Evolutionary conservation across 441 rosid species (phyloP), one percentile per base, ranked within the genome.

Genomic region (Mallotus repandus): DNA sequence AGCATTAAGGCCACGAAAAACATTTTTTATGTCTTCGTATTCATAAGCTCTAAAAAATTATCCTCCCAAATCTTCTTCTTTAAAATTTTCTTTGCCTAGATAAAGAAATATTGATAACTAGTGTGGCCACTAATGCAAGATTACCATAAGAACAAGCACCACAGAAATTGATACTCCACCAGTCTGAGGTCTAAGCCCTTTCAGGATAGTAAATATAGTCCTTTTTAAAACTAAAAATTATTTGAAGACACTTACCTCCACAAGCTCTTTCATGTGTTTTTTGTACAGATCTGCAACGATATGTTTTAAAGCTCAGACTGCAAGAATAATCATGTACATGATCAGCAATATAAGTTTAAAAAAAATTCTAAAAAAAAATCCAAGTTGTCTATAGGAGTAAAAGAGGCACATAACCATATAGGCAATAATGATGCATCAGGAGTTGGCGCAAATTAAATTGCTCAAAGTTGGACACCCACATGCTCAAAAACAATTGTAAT

Each of bases 41-140:
- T 88, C 90, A 96, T 85, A 70, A 93, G 97, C 72, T 90, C 94
- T 87, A 96, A 62, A 96, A 93, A 90, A 85, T 91, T n/a, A n/a
- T n/a, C n/a, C n/a, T n/a, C n/a, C n/a, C n/a, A n/a, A n/a, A n/a
- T n/a, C n/a, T n/a, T n/a, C 86, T 93, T 90, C 86, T 83, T 84
- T n/a, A n/a, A n/a, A n/a, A n/a, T n/a, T n/a, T n/a, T n/a, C n/a
- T n/a, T n/a, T n/a, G n/a, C n/a, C n/a, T n/a, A n/a, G n/a, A n/a
- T 86, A 46, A 41, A 72, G 38, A 43, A 56, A 66, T 72, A 4
- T 71, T 32, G n/a, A n/a, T n/a, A n/a, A n/a, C n/a, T n/a, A n/a
- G n/a, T n/a, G n/a, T n/a, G n/a, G n/a, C n/a, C n/a, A 16, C 60
- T 52, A n/a, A 72, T 63, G 41, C 53, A 59, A 66, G 45, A 61